A percentile compares a stretch with the other conserved stretches of the same genome.
phyloP scores from a whole-genome alignment of 2,329 filamentous ascomycete species.

The Mariannaea elegans region DNA sequence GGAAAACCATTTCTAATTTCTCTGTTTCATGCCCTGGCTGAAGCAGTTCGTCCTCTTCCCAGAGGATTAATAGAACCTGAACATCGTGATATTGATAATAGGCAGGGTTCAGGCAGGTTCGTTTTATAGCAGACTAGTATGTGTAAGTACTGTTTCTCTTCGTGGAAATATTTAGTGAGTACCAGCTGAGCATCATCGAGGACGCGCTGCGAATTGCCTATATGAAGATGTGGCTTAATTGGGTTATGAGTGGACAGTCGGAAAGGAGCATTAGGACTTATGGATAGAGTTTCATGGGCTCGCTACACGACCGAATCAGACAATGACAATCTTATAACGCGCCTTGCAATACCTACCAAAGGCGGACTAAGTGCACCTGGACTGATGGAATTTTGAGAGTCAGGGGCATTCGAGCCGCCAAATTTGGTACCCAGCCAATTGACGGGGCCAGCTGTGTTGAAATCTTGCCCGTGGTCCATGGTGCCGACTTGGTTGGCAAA shows the following conservation, averaged over 20 bases:
- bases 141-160: slow-evolving; percentile 12
- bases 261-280: slow-evolving; percentile 32
- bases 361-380: slow-evolving; percentile 36
- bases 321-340: background rate
- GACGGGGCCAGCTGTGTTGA: too few relatives aligned
- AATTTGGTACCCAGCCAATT: slow-evolving; percentile 37
- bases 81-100: slow-evolving; percentile 39
- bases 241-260: slow-evolving; percentile 38
- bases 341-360: slow-evolving; percentile 27
- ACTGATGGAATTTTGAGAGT: slow-evolving; percentile 36
- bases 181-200: slow-evolving; percentile 35
- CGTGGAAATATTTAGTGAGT: background rate
- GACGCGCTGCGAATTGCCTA: slow-evolving; percentile 33
- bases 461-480: too few relatives aligned
- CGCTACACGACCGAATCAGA: slow-evolving; percentile 31
- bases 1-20: slow-evolving; percentile 31
- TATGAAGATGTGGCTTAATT: slow-evolving; percentile 38
- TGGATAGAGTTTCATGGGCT: slow-evolving; percentile 38
- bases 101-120: slow-evolving; percentile 37
- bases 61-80: slow-evolving; percentile 37
- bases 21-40: slow-evolving; percentile 37
- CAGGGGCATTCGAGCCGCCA: slow-evolving; percentile 25
- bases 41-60: slow-evolving; percentile 41
- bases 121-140: slow-evolving; percentile 32
- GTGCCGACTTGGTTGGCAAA: too few relatives aligned